Conservation (phyloP, 176 grass and related monocot genomes). For the Musa troglodytarum region DNA sequence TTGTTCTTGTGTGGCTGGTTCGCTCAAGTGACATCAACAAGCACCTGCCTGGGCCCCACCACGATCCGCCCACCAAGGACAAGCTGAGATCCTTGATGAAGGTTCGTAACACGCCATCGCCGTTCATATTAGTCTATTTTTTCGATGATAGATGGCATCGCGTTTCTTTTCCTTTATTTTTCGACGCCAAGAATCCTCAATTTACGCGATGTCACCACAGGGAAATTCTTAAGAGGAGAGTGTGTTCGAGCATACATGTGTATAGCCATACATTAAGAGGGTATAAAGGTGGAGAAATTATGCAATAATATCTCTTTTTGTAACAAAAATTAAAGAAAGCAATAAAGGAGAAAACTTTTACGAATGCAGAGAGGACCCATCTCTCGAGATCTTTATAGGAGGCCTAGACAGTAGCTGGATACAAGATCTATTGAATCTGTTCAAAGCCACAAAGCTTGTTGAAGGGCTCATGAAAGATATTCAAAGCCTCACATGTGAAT, state of each 20-base stretch:
- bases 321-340: background rate
- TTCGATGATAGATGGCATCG: background rate
- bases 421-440: too few relatives aligned
- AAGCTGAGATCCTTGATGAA: constrained; percentile 6
- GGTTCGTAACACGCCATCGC: background rate
- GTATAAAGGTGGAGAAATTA: background rate
- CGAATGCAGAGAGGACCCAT: background rate
- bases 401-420: too few relatives aligned
- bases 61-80: constrained; percentile 8
- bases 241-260: background rate
- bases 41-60: constrained; percentile 11
- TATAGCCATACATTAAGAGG: background rate
- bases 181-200: background rate
- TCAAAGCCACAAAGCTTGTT: too few relatives aligned
- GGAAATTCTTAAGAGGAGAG: background rate
- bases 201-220: background rate
- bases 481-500: too few relatives aligned
- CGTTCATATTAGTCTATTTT: too few relatives aligned
- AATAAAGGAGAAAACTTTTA: background rate
- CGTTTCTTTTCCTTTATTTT: background rate
- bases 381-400: too few relatives aligned
- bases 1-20: background rate
- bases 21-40: constrained; percentile 11
- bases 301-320: background rate
- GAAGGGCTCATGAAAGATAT: too few relatives aligned